Conservation (phyloP, 2,329 filamentous ascomycete species). For the Orbilia ellipsospora region DNA sequence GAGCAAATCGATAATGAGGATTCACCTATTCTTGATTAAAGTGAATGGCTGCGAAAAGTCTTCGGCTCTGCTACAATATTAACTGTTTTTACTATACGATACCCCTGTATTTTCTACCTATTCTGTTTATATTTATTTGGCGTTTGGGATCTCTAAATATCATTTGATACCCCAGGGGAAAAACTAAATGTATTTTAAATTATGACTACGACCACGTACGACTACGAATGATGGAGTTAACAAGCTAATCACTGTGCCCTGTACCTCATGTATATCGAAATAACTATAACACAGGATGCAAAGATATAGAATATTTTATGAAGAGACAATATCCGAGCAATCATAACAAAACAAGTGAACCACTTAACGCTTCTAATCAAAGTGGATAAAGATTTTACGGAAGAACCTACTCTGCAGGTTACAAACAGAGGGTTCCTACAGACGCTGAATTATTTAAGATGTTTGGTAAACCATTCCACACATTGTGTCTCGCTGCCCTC, state of each 20-base stretch:
- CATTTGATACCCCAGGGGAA: conserved; percentile 13
- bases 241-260: too few species aligned
- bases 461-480: conserved; percentile 60
- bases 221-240: background rate
- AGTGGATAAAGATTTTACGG: too few species aligned
- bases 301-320: too few species aligned
- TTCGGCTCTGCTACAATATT: background rate
- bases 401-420: too few species aligned
- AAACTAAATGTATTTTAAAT: too few species aligned
- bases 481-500: conserved; percentile 60
- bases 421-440: too few species aligned
- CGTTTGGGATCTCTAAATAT: conserved; percentile 11
- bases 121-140: conserved; percentile 8
- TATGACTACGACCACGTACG: background rate
- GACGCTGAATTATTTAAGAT: conserved; percentile 15
- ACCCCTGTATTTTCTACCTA: background rate
- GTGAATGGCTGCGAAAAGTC: background rate
- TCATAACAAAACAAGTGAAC: too few species aligned
- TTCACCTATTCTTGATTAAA: background rate
- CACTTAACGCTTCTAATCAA: too few species aligned
- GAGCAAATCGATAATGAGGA: conserved; percentile 31
- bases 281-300: too few species aligned
- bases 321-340: too few species aligned
- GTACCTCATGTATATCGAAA: too few species aligned
- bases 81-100: background rate